phyloP scores from a whole-genome alignment of 306 rosid species.

The Sphenostylis stenocarpa region DNA sequence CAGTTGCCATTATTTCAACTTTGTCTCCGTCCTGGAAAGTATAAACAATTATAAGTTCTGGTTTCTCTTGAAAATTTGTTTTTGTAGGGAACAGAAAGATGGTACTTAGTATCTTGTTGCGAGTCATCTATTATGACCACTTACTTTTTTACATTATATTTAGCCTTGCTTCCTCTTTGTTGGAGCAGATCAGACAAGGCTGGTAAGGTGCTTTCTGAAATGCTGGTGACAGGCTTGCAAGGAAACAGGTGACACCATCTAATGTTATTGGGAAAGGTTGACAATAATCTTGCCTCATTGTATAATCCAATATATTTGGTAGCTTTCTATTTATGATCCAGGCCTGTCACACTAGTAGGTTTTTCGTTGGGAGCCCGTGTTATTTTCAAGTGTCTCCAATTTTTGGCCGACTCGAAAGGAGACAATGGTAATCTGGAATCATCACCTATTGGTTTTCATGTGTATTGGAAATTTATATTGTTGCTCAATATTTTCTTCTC shows the following conservation, averaged over 20 bases:
- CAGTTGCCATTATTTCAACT: background rate
- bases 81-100: background rate
- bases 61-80: constrained; percentile 8
- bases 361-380: constrained; percentile 71
- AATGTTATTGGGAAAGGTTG: constrained; percentile 29
- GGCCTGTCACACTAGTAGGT: constrained; percentile 72
- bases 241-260: constrained; percentile 63
- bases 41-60: background rate
- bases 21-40: background rate
- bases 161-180: constrained; percentile 21
- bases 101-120: constrained; percentile 5
- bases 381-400: constrained; percentile 65
- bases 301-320: constrained; percentile 26
- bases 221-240: constrained; percentile 53
- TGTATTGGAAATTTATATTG: constrained; percentile 16
- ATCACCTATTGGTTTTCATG: constrained; percentile 16
- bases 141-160: constrained; percentile 11
- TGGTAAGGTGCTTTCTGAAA: constrained; percentile 68
- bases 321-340: constrained; percentile 47
- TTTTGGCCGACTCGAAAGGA: constrained; percentile 50
- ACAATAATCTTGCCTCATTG: constrained; percentile 22
- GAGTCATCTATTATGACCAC: background rate
- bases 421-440: constrained; percentile 49
- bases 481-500: constrained; percentile 15
- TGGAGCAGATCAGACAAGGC: constrained; percentile 67